phyloP scores from a whole-genome alignment of 2,329 filamentous ascomycete genomes.

The Venturia nashicola region DNA sequence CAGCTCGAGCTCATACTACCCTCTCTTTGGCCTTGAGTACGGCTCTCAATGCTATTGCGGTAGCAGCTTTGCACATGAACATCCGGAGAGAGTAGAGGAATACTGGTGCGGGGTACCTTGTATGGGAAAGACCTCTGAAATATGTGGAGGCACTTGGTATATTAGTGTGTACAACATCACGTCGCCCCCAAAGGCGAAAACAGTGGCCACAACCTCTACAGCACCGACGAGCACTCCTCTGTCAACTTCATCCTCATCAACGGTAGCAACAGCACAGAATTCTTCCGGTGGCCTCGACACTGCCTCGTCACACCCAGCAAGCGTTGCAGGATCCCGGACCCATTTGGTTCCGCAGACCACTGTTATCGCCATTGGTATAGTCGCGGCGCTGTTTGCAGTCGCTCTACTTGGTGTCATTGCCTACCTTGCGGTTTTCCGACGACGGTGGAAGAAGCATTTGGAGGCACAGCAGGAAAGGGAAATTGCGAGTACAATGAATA shows the following conservation, averaged over 20 bases:
- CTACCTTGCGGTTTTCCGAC: neutral
- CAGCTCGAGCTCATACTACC: neutral
- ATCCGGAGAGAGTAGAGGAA: neutral
- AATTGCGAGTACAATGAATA: neutral
- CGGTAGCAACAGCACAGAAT: neutral
- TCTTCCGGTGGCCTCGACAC: neutral
- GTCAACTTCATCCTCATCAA: neutral
- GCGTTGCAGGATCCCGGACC: neutral
- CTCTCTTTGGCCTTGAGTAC: constrained; percentile 8
- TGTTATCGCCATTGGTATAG: neutral
- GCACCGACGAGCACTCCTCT: neutral
- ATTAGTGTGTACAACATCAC: neutral
- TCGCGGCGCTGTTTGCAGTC: neutral
- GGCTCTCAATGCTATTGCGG: constrained; percentile 10
- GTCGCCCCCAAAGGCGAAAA: neutral
- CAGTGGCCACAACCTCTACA: neutral
- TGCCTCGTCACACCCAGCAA: neutral
- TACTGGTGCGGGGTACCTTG: neutral
- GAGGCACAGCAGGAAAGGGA: neutral
- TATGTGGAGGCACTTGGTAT: neutral
- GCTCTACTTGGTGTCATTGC: neutral
- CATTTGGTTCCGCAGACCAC: neutral
- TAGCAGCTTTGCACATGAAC: neutral
- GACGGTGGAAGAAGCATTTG: neutral
- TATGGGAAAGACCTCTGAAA: neutral